Evolutionary conservation across 352 stramenopile genomes (phyloP), one percentile per base, ranked within the genome.

Genomic region (Phytophthora pseudosyringae): DNA sequence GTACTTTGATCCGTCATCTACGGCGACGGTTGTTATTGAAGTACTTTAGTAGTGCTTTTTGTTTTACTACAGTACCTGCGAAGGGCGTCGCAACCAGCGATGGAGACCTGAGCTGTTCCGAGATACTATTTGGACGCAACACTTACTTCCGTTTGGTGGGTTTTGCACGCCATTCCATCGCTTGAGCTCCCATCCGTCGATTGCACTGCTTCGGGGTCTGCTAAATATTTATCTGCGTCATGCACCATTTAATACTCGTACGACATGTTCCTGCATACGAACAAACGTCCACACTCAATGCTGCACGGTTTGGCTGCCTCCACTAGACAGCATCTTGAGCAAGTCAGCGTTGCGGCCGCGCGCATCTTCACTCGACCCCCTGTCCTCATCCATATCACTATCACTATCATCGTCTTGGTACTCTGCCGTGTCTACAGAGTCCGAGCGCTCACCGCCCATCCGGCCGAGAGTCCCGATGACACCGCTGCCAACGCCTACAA

Each of bases 321-420:
- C 59, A 48, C 54, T 74, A 3, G 79, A 85, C 59, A 91, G 68
- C 62, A 88, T 73, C 66, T 81, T 80, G 67, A 89, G 67, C 65
- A 89, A 59, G 33, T 84, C 64, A 11, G 70, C 59, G 60, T 58
- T 73, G 52, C 41, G 69, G 38, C 33, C 62, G 32, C 61, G 59
- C 18, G 44, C 41, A 4, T 48, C 46, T 33, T 58, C 59, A 21
- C 36, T 64, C 6, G 38, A 66, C 11, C 59, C 40, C 9, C 59
- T 52, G 15, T 69, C 49, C 7, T 73, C 72, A 25, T 84, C 69
- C 8, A 56, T 68, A 29, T 83, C 80, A 45, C 81, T 83, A 40
- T 82, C 76, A 38, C 71, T 70, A 31, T 67, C 65, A 3, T 62
- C 65, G 3, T 62, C 61, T 41, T 73, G 61, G 5, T 75, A 68